phyloP scores from a whole-genome alignment of 2,329 filamentous ascomycete genomes.

The Cladosporium sp. region DNA sequence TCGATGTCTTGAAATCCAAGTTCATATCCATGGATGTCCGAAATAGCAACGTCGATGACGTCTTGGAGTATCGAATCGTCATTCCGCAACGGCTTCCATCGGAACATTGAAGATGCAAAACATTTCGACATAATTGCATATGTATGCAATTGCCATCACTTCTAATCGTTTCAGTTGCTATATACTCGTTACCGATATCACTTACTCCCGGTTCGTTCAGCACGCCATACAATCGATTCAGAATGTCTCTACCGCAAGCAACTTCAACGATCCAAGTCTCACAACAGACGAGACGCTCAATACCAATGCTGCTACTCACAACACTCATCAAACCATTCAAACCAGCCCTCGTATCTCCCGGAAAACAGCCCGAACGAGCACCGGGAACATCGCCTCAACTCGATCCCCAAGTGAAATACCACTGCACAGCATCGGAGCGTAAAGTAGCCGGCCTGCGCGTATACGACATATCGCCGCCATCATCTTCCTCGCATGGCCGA shows the following conservation, averaged over 20 bases:
- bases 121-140: background rate
- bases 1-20: no score
- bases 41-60: constrained; percentile 3
- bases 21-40: background rate
- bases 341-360: background rate
- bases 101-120: background rate
- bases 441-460: constrained; percentile 48
- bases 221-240: background rate
- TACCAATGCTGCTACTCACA: constrained; percentile 1
- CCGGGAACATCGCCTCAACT: constrained; percentile 40
- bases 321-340: constrained; percentile 2
- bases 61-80: background rate
- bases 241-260: background rate
- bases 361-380: background rate
- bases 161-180: no score
- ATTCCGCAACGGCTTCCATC: background rate
- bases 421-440: constrained; percentile 44
- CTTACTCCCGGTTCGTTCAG: background rate
- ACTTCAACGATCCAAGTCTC: background rate
- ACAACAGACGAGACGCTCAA: background rate
- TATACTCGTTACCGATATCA: no score
- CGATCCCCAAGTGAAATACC: constrained; percentile 38
- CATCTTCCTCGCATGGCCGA: constrained; percentile 12
- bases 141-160: background rate
- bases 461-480: constrained; percentile 43